These are phyloP conservation scores for Theobroma cacao DNA, from an alignment of 345 rosid genomes.

Conservation along the genomic window DNA sequence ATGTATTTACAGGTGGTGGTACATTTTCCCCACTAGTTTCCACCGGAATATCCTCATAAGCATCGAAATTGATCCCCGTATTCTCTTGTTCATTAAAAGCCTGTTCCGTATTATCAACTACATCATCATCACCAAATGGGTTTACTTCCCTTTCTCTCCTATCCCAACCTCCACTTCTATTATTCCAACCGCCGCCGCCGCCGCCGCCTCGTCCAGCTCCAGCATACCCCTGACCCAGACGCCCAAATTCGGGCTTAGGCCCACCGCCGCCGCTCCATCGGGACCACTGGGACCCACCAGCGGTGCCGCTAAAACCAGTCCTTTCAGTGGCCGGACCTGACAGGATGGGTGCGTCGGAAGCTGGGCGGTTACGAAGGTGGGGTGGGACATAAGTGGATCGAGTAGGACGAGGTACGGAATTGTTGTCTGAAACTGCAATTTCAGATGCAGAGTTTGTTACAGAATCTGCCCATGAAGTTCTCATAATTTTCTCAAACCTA, in stretches of 20 bases:
- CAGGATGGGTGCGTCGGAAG: slow-evolving; percentile 43
- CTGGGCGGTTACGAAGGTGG: slow-evolving; percentile 63
- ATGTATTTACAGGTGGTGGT: slow-evolving; percentile 84
- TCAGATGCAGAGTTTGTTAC: slow-evolving; percentile 81
- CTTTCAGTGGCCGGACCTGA: slow-evolving; percentile 12
- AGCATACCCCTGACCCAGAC: slow-evolving; percentile 29
- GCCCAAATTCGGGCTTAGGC: slow-evolving; percentile 30
- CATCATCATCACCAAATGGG: slow-evolving; percentile 70
- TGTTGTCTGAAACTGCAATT: slow-evolving; percentile 45
- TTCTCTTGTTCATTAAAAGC: slow-evolving; percentile 62
- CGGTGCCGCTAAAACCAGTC: slow-evolving; percentile 29
- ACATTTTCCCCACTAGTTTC: slow-evolving; percentile 95
- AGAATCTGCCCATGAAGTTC: slow-evolving; percentile 91
- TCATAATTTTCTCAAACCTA: slow-evolving; percentile 47
- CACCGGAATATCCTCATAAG: slow-evolving; percentile 94
- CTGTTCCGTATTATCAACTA: slow-evolving; percentile 30
- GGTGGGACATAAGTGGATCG: slow-evolving; percentile 82
- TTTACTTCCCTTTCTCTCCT: slow-evolving; percentile 83
- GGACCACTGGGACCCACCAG: slow-evolving; percentile 42
- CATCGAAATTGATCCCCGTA: slow-evolving; percentile 86
- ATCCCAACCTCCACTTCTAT: slow-evolving; percentile 76
- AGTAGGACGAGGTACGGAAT: not conserved
- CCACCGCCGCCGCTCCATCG: not conserved
- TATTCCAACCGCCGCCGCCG: slow-evolving; percentile 57
- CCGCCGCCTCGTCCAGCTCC: slow-evolving; percentile 40